Conservation (phyloP, 2,329 filamentous ascomycete genomes). For the Penicillium fuscoglaucum region DNA sequence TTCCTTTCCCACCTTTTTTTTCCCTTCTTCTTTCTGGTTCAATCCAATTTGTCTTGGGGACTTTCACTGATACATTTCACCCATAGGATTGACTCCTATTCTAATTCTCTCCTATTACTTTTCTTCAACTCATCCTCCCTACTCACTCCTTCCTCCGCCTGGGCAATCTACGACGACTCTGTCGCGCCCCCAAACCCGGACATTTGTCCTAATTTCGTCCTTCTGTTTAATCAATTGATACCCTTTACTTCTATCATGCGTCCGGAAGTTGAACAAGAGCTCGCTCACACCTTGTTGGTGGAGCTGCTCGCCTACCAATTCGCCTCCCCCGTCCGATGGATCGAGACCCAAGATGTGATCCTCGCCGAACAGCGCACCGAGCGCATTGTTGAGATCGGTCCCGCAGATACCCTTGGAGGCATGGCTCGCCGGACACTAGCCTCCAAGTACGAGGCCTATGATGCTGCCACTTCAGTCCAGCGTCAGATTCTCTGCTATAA, state of each 20-base stretch:
- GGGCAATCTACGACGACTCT: conserved; percentile 17
- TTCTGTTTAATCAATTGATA: conserved; percentile 23
- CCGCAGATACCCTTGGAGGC: conserved; percentile 91
- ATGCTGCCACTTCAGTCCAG: conserved; percentile 93
- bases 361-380: conserved; percentile 94
- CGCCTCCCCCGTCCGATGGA: conserved; percentile 98
- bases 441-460: conserved; percentile 97
- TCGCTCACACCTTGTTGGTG: conserved; percentile 95
- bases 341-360: conserved; percentile 99
- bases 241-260: conserved; percentile 65
- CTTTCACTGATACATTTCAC: conserved; percentile 15
- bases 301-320: conserved; percentile 99
- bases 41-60: conserved; percentile 10
- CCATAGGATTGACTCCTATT: conserved; percentile 21
- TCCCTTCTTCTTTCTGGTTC: conserved; percentile 10
- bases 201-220: conserved; percentile 19
- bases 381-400: conserved; percentile 95
- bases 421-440: conserved; percentile 97
- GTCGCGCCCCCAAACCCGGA: conserved; percentile 21
- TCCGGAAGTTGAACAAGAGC: conserved; percentile 98
- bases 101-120: conserved; percentile 13
- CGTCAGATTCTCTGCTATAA: conserved; percentile 99
- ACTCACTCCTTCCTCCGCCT: conserved; percentile 7
- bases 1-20: conserved; percentile 30
- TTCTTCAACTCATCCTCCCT: conserved; percentile 11